Conservation (phyloP, 2,329 filamentous ascomycete species). For the Ophiostoma ips region DNA sequence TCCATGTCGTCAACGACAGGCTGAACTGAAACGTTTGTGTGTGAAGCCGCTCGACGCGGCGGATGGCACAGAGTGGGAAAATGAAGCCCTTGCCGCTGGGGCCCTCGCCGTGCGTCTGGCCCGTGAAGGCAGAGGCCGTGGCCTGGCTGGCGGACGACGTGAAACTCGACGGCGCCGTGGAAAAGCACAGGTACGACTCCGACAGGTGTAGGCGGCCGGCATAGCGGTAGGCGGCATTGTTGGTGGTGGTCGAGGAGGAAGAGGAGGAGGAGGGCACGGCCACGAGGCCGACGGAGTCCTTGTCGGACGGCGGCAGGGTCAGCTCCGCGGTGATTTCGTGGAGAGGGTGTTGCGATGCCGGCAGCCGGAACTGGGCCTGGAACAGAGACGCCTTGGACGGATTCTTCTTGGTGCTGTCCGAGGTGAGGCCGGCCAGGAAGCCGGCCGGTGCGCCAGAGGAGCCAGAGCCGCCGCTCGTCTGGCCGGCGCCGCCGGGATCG, state of each 20-base stretch:
- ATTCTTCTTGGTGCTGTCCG: slow-evolving; percentile 46
- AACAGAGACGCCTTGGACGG: slow-evolving; percentile 88
- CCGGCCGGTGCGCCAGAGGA: slow-evolving; percentile 12
- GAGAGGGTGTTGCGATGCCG: slow-evolving; percentile 78
- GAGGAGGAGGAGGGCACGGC: not conserved
- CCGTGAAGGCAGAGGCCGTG: slow-evolving; percentile 73
- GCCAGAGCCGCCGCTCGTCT: not conserved
- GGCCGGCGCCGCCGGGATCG: slow-evolving; percentile 58
- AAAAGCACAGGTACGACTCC: slow-evolving; percentile 93
- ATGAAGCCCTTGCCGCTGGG: slow-evolving; percentile 94
- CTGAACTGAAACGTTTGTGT: slow-evolving; percentile 87
- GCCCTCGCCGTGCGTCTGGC: slow-evolving; percentile 82
- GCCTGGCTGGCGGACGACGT: slow-evolving; percentile 63
- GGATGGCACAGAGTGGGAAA: slow-evolving; percentile 79
- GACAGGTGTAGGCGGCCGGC: slow-evolving; percentile 85
- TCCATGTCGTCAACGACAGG: slow-evolving; percentile 91
- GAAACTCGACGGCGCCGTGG: slow-evolving; percentile 82
- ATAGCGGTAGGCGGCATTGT: slow-evolving; percentile 69
- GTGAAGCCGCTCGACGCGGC: slow-evolving; percentile 82
- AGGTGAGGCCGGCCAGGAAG: slow-evolving; percentile 34
- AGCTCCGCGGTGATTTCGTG: slow-evolving; percentile 96
- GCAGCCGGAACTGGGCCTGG: slow-evolving; percentile 90
- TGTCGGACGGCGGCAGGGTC: slow-evolving; percentile 49
- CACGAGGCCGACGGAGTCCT: slow-evolving; percentile 18
- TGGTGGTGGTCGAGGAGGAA: no score